phyloP scores from a whole-genome alignment of 768 basidiomycete genomes.

The Aureoboletus auriporus region DNA sequence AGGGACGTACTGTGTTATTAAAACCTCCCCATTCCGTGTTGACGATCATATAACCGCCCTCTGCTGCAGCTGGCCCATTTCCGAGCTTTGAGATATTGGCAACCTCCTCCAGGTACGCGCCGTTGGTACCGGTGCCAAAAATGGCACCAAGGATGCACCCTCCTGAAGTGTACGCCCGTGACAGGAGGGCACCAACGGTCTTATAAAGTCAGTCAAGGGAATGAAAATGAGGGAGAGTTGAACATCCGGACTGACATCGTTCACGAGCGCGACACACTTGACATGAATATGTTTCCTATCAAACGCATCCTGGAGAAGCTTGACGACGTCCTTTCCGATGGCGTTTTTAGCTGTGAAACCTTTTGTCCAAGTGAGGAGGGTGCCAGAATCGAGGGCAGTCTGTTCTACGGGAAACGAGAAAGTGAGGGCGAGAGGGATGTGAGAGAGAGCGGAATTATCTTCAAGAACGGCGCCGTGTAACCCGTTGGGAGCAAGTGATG shows the following conservation, averaged over 20 bases:
- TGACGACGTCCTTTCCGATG: slow-evolving; percentile 83
- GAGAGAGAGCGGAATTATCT: slow-evolving; percentile 34
- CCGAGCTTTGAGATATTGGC: slow-evolving; percentile 82
- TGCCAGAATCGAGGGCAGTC: slow-evolving; percentile 85
- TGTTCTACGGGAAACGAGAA: slow-evolving; percentile 99
- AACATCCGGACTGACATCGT: slow-evolving; percentile 70
- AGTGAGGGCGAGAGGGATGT: slow-evolving; percentile 79
- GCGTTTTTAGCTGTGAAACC: slow-evolving; percentile 93
- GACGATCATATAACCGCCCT: slow-evolving; percentile 83
- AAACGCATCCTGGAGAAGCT: slow-evolving; percentile 87
- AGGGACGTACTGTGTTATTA: slow-evolving; percentile 76
- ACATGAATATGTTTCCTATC: slow-evolving; percentile 91
- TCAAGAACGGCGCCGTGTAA: slow-evolving; percentile 11
- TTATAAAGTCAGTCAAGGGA: slow-evolving; percentile 28
- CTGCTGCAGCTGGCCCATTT: slow-evolving; percentile 51
- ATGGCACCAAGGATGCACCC: slow-evolving; percentile 87
- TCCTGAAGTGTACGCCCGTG: slow-evolving; percentile 90
- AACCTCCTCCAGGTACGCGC: slow-evolving; percentile 90
- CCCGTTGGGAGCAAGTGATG: slow-evolving; percentile 19
- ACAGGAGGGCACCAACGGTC: slow-evolving; percentile 95
- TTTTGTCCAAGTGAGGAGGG: slow-evolving; percentile 93
- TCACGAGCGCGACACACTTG: slow-evolving; percentile 87
- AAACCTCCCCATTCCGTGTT: slow-evolving; percentile 99
- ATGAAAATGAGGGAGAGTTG: neutral
- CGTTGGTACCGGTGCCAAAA: slow-evolving; percentile 98